Conservation (phyloP, 1,284 basidiomycete genomes). For the Puccinia polysora region DNA sequence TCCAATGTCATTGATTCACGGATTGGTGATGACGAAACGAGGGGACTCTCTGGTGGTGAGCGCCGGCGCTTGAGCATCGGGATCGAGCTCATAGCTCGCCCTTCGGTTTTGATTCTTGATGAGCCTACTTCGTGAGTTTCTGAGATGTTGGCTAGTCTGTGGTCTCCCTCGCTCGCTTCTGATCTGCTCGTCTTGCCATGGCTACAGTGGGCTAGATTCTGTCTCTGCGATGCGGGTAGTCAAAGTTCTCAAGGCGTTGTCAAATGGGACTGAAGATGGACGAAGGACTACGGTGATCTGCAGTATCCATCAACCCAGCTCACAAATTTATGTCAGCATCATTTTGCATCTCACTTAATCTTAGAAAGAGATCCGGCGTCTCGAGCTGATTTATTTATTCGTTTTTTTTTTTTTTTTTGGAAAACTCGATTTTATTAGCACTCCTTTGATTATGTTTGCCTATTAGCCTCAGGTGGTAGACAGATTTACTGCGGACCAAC, state of each 20-base stretch:
- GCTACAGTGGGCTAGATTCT: constrained; percentile 66
- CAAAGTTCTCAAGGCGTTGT: constrained; percentile 67
- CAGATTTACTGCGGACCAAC: constrained; percentile 76
- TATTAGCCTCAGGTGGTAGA: constrained; percentile 67
- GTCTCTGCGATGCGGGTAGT: constrained; percentile 77
- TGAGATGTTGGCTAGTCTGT: neutral
- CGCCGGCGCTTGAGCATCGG: constrained; percentile 68
- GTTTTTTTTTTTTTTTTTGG: no score
- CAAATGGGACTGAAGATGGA: constrained; percentile 54
- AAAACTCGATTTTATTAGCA: constrained; percentile 54
- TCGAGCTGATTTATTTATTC: no score
- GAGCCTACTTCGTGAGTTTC: constrained; percentile 58
- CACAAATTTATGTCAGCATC: constrained; percentile 62
- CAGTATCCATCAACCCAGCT: constrained; percentile 80
- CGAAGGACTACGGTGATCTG: constrained; percentile 71
- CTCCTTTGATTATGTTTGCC: constrained; percentile 71
- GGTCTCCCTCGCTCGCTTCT: neutral
- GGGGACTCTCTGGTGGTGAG: constrained; percentile 68
- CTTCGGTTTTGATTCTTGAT: constrained; percentile 63
- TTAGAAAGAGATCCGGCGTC: no score
- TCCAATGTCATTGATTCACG: constrained; percentile 64
- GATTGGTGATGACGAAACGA: constrained; percentile 65
- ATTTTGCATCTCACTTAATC: neutral
- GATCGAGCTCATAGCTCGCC: constrained; percentile 63
- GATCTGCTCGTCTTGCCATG: neutral